phyloP scores from a whole-genome alignment of 371 early-diverging fungal genomes.

The Lichtheimia ornata region DNA sequence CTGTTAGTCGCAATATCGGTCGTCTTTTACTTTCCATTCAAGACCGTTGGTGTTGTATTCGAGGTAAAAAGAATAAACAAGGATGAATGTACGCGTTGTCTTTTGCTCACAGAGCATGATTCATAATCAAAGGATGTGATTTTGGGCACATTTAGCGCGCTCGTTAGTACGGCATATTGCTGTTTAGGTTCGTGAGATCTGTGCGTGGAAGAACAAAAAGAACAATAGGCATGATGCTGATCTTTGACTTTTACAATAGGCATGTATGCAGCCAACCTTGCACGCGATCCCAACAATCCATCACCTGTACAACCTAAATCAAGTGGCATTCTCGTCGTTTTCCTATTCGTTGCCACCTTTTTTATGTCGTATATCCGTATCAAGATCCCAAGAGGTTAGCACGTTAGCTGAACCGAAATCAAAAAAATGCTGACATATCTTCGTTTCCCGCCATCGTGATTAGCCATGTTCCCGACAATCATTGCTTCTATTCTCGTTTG shows the following conservation, averaged over 20 bases:
- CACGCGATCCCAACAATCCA: slow-evolving; percentile 24
- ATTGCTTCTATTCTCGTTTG: slow-evolving; percentile 36
- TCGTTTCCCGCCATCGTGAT: no score
- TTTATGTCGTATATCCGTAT: slow-evolving; percentile 32
- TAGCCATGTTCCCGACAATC: slow-evolving; percentile 44
- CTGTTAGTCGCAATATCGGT: slow-evolving; percentile 18
- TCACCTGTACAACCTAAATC: slow-evolving; percentile 35
- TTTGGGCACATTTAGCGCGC: slow-evolving; percentile 29
- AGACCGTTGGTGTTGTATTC: slow-evolving; percentile 18
- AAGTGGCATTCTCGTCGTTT: slow-evolving; percentile 37
- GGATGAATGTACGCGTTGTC: neutral
- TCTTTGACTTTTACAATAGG: slow-evolving; percentile 14
- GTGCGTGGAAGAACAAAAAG: neutral
- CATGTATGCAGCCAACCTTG: slow-evolving; percentile 33
- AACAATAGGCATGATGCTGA: neutral
- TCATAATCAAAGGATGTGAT: slow-evolving; percentile 23
- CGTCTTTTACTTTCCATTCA: slow-evolving; percentile 27
- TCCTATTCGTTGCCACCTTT: slow-evolving; percentile 42
- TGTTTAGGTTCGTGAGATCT: slow-evolving; percentile 24
- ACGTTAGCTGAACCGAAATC: neutral
- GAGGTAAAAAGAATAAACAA: slow-evolving; percentile 3
- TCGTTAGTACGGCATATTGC: slow-evolving; percentile 29
- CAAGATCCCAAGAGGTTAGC: slow-evolving; percentile 33
- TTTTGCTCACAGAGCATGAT: neutral
- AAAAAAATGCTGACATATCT: no score